These are phyloP conservation scores for Ophidiomyces ophidiicola DNA, from an alignment of 2,329 filamentous ascomycete species.

Conservation along the genomic window DNA sequence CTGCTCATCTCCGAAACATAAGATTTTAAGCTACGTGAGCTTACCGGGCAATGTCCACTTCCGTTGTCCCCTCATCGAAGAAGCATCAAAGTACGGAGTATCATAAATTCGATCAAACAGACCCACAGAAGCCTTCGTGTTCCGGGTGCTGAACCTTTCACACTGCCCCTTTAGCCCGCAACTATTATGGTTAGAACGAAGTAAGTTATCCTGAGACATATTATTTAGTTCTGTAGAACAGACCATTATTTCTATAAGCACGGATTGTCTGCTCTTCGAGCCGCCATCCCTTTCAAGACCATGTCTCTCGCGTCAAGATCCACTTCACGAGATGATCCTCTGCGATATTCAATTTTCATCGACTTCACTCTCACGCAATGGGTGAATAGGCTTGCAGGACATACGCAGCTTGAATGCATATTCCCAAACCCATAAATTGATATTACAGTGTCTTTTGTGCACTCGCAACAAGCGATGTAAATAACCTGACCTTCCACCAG, in stretches of 20 bases:
- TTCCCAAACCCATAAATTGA: constrained; percentile 8
- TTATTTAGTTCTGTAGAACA: constrained; percentile 10
- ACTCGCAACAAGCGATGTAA: constrained; percentile 12
- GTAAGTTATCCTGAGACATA: constrained; percentile 9
- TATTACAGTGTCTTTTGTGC: constrained; percentile 13
- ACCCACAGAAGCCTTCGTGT: too few relatives aligned
- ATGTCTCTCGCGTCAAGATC: constrained; percentile 4
- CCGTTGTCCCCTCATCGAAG: too few relatives aligned
- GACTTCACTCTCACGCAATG: constrained; percentile 11
- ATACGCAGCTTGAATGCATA: constrained; percentile 8
- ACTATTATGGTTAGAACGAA: constrained; percentile 8
- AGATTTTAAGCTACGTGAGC: not conserved
- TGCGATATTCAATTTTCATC: constrained; percentile 10
- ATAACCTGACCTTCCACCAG: too few relatives aligned
- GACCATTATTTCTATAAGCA: constrained; percentile 10
- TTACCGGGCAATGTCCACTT: not conserved
- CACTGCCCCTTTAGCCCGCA: constrained; percentile 10
- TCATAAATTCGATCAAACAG: not conserved
- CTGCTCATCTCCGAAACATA: too few relatives aligned
- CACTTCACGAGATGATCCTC: not conserved
- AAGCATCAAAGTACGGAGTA: not conserved
- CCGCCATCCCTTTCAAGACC: constrained; percentile 9
- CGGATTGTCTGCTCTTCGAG: constrained; percentile 11
- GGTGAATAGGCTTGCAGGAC: constrained; percentile 11
- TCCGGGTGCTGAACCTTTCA: too few relatives aligned